These are phyloP conservation scores for Ampelocalamus luodianensis DNA, from an alignment of 176 grass and related monocot species.

Conservation along the genomic window DNA sequence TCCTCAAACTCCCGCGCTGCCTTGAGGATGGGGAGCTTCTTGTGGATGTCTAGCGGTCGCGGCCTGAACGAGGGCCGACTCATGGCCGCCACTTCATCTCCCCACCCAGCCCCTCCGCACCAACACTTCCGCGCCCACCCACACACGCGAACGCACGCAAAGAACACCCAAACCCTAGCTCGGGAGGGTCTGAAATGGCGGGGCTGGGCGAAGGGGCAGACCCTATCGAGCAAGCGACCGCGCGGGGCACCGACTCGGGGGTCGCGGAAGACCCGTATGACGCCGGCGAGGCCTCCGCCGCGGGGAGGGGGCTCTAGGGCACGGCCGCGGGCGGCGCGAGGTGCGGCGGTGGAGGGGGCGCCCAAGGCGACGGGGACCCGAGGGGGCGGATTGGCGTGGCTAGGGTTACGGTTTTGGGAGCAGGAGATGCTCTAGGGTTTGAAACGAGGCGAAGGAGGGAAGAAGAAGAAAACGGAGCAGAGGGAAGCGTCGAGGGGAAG, in stretches of 20 bases:
- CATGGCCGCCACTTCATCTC: slow-evolving; percentile 69
- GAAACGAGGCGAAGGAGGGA: slow-evolving; percentile 42
- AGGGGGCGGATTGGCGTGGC: not conserved
- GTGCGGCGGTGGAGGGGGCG: not conserved
- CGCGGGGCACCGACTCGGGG: not conserved
- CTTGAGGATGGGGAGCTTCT: slow-evolving; percentile 91
- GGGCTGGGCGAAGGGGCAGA: not conserved
- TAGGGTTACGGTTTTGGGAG: slow-evolving; percentile 15
- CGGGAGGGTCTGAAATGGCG: not conserved
- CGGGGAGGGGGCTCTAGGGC: not conserved
- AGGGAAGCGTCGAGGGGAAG: not conserved
- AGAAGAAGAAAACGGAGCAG: slow-evolving; percentile 19
- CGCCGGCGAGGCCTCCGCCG: not conserved
- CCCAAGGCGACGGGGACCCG: not conserved
- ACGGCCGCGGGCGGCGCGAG: slow-evolving; percentile 1
- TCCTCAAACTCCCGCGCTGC: slow-evolving; percentile 88
- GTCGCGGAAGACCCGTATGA: not conserved
- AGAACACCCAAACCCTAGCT: not conserved
- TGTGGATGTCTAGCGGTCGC: slow-evolving; percentile 97
- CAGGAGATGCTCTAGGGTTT: slow-evolving; percentile 49
- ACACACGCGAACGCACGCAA: not conserved
- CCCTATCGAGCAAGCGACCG: not conserved
- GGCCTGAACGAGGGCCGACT: slow-evolving; percentile 92
- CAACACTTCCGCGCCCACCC: not conserved
- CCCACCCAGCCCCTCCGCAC: not conserved